phyloP scores from a whole-genome alignment of 306 rosid genomes.

The Sicyos edulis region DNA sequence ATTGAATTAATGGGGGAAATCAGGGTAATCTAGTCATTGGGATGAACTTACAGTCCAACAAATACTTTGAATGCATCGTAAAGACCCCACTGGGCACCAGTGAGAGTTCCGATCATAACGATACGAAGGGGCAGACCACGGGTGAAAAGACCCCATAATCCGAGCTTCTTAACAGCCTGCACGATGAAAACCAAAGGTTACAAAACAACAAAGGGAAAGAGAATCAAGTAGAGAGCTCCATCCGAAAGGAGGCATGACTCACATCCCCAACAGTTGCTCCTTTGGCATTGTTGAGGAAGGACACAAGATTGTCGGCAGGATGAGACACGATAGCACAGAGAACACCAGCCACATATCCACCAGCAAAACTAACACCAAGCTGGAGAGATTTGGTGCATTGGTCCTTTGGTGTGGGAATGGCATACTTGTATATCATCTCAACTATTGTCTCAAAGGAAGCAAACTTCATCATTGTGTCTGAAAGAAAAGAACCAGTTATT shows the following conservation, averaged over 20 bases:
- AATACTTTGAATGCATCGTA: slow-evolving; percentile 89
- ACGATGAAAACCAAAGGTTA: background rate
- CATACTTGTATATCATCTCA: slow-evolving; percentile 67
- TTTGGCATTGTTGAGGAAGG: slow-evolving; percentile 93
- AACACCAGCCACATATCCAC: slow-evolving; percentile 91
- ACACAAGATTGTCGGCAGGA: slow-evolving; percentile 96
- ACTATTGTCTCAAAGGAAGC: slow-evolving; percentile 90
- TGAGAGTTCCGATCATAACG: slow-evolving; percentile 95
- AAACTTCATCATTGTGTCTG: slow-evolving; percentile 97
- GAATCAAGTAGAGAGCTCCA: no score
- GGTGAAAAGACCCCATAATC: slow-evolving; percentile 71
- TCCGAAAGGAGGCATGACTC: slow-evolving; percentile 29
- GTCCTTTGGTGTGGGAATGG: slow-evolving; percentile 70
- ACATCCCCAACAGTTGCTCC: slow-evolving; percentile 98
- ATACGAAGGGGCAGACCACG: slow-evolving; percentile 99
- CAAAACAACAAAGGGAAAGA: no score
- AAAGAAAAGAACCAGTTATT: slow-evolving; percentile 18
- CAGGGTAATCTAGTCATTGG: background rate
- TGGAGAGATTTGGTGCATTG: slow-evolving; percentile 78
- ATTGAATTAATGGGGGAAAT: background rate
- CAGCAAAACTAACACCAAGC: slow-evolving; percentile 93
- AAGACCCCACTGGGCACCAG: slow-evolving; percentile 97
- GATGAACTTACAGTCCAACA: slow-evolving; percentile 81
- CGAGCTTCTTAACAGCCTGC: slow-evolving; percentile 89
- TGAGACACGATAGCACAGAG: slow-evolving; percentile 91